These are phyloP conservation scores for Leccinum boreale DNA, from an alignment of 768 basidiomycete species.

Conservation along the genomic window DNA sequence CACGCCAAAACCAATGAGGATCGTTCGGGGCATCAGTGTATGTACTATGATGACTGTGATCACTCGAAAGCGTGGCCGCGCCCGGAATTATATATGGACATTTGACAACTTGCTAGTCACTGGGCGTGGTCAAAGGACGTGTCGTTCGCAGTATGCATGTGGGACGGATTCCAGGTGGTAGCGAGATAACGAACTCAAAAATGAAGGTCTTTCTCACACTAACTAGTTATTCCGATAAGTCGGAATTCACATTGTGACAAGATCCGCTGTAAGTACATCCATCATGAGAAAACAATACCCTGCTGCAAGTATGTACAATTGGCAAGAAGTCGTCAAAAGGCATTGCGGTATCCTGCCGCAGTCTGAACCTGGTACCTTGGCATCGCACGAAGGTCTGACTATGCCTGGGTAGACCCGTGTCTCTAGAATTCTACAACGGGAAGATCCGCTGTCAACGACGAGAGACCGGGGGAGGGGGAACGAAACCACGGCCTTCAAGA, in stretches of 20 bases:
- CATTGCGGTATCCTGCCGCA: neutral
- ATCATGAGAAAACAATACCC: neutral
- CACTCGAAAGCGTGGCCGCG: neutral
- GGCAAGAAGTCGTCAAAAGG: neutral
- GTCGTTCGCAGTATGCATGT: neutral
- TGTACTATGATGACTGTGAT: neutral
- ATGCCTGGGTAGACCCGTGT: neutral
- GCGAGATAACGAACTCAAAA: neutral
- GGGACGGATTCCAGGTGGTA: neutral
- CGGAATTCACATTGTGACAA: neutral
- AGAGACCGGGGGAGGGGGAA: neutral
- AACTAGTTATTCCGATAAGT: neutral
- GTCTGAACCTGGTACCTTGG: neutral
- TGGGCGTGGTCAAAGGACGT: neutral
- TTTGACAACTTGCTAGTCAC: neutral
- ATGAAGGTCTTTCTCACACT: neutral
- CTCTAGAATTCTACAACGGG: neutral
- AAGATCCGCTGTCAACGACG: neutral
- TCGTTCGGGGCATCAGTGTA: conserved; percentile 48
- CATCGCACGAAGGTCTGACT: neutral
- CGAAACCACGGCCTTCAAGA: neutral
- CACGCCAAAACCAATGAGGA: conserved; percentile 61
- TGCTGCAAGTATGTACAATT: neutral
- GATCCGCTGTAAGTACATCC: neutral
- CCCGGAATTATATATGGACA: neutral